These are phyloP conservation scores for Hyphodiscus hymeniophilus DNA, from an alignment of 495 filamentous ascomycete genomes.

Conservation along the genomic window DNA sequence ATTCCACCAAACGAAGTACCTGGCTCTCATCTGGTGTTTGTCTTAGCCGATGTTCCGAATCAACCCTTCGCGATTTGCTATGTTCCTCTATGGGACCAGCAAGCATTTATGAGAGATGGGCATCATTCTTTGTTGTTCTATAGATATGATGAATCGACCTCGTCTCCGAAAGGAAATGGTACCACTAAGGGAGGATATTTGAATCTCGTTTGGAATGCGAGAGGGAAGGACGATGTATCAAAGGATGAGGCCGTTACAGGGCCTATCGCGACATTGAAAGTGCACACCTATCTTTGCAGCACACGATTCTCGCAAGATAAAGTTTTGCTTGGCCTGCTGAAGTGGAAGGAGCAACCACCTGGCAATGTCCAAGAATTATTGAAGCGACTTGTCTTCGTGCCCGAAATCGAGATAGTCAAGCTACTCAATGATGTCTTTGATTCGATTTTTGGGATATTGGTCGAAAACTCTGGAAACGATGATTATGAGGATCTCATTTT, in stretches of 20 bases:
- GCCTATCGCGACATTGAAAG: constrained; percentile 61
- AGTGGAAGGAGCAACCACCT: constrained; percentile 70
- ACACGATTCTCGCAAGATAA: constrained; percentile 94
- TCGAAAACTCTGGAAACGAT: constrained; percentile 80
- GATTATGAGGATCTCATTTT: constrained; percentile 92
- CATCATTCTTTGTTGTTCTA: constrained; percentile 76
- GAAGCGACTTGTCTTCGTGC: constrained; percentile 80
- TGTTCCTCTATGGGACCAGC: constrained; percentile 89
- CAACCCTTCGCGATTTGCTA: constrained; percentile 85
- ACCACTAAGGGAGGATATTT: constrained; percentile 70
- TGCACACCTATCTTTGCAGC: constrained; percentile 90
- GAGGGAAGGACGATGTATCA: constrained; percentile 52
- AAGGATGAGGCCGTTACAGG: constrained; percentile 70
- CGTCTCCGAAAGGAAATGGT: constrained; percentile 32
- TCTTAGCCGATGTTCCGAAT: constrained; percentile 72
- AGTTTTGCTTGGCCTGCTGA: constrained; percentile 71
- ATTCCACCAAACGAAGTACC: constrained; percentile 75
- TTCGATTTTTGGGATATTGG: constrained; percentile 81
- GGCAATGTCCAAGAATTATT: constrained; percentile 65
- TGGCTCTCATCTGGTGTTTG: constrained; percentile 81
- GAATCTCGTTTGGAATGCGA: constrained; percentile 66
- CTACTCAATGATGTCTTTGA: constrained; percentile 84
- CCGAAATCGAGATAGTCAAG: constrained; percentile 97
- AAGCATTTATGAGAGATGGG: constrained; percentile 86
- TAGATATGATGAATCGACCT: constrained; percentile 81